Evolutionary conservation across 345 rosid genomes (phyloP).

Genomic region (Aurinia saxatilis): DNA sequence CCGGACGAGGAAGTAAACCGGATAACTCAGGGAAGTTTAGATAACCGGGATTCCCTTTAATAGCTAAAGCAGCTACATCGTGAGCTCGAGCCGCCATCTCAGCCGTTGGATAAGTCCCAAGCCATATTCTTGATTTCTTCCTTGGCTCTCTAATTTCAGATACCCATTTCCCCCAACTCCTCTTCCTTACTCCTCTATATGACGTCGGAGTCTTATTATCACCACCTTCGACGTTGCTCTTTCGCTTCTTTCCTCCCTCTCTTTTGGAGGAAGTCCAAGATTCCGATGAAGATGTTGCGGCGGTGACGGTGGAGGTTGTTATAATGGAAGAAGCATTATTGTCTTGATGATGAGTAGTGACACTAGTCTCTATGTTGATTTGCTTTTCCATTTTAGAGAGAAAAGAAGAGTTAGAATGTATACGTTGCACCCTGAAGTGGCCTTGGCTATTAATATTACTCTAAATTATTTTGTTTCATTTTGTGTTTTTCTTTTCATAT

Average conservation of each 20-base stretch:
- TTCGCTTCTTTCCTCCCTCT: conserved; percentile 3
- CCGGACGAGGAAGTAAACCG: conserved; percentile 60
- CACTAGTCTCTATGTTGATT: conserved; percentile 42
- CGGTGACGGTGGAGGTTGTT: conserved; percentile 2
- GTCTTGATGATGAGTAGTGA: conserved; percentile 16
- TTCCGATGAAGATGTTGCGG: conserved; percentile 15
- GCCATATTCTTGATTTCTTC: conserved; percentile 94
- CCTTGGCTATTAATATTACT: conserved; percentile 23
- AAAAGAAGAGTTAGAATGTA: conserved; percentile 25
- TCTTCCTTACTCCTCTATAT: conserved; percentile 82
- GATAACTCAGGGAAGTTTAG: conserved; percentile 75
- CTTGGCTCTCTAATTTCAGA: conserved; percentile 83
- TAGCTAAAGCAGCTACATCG: conserved; percentile 75
- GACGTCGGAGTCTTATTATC: conserved; percentile 33
- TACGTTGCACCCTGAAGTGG: conserved; percentile 19
- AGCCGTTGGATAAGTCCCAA: conserved; percentile 77
- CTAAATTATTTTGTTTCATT: not conserved
- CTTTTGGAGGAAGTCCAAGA: conserved; percentile 15
- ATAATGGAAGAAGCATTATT: conserved; percentile 15
- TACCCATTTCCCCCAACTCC: conserved; percentile 98
- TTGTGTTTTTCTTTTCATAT: conserved; percentile 1
- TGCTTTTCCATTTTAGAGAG: conserved; percentile 21
- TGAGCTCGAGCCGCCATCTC: conserved; percentile 99
- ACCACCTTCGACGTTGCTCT: not conserved
- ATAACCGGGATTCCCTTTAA: conserved; percentile 63